phyloP scores from a whole-genome alignment of 2,329 filamentous ascomycete genomes.

The Ramularia collo-cygni region DNA sequence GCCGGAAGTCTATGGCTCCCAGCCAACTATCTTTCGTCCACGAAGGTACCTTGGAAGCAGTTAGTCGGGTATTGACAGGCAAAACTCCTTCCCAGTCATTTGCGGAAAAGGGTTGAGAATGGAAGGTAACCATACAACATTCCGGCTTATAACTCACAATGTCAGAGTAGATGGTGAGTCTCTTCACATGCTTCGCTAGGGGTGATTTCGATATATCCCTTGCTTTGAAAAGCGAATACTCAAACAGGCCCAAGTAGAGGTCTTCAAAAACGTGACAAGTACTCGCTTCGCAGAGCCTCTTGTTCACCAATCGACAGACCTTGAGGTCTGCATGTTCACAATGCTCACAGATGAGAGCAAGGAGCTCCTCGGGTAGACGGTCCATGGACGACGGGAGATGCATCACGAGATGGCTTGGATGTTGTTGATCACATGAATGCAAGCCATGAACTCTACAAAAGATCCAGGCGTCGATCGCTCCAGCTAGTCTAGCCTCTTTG shows the following conservation, averaged over 20 bases:
- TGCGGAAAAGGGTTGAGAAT: too few species aligned
- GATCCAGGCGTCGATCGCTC: too few species aligned
- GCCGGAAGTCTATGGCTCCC: constrained; percentile 9
- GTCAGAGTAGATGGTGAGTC: constrained; percentile 23
- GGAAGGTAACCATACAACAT: too few species aligned
- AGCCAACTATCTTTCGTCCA: constrained; percentile 8
- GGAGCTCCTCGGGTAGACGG: constrained; percentile 23
- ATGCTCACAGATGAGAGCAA: constrained; percentile 19
- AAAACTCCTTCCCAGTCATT: too few species aligned
- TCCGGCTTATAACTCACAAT: too few species aligned
- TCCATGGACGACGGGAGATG: constrained; percentile 6
- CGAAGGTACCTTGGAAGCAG: constrained; percentile 10
- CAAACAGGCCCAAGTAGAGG: constrained; percentile 21
- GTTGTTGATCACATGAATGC: too few species aligned
- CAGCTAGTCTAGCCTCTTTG: background rate
- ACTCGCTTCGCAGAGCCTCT: constrained; percentile 11
- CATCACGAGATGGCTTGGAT: too few species aligned
- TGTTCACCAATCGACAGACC: constrained; percentile 17
- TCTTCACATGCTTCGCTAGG: constrained; percentile 21
- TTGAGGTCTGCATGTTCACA: constrained; percentile 19
- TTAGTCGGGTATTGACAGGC: too few species aligned
- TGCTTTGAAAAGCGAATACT: constrained; percentile 16
- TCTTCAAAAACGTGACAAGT: constrained; percentile 21
- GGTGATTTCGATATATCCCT: constrained; percentile 14
- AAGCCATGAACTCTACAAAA: too few species aligned